A percentile compares a stretch with the other conserved stretches of the same genome.
Evolutionary conservation across 768 basidiomycete species (phyloP).

Genomic region (Mycena albidolilacea): DNA sequence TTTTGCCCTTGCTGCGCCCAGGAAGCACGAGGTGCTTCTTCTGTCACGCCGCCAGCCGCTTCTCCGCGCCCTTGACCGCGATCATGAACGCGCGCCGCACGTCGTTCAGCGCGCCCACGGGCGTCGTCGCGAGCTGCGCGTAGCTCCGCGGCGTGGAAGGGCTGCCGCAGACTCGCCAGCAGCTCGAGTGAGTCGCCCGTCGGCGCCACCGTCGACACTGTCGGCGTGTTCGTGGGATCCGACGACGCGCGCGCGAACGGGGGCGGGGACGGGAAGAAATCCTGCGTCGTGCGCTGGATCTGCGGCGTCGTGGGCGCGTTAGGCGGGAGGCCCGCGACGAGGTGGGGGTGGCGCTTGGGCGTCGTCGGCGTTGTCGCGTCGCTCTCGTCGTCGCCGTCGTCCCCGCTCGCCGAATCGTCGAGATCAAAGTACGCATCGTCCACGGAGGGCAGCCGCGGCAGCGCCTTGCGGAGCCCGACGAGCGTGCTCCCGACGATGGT

Average conservation of each 20-base stretch:
- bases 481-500: constrained; percentile 49
- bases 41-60: constrained; percentile 74
- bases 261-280: constrained; percentile 18
- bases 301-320: constrained; percentile 37
- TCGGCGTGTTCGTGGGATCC: constrained; percentile 30
- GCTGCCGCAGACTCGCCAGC: constrained; percentile 65
- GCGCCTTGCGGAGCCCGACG: constrained; percentile 57
- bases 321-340: constrained; percentile 30
- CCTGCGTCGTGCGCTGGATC: constrained; percentile 27
- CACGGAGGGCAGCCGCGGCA: constrained; percentile 72
- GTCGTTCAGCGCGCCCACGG: constrained; percentile 68
- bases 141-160: constrained; percentile 77
- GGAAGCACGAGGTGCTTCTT: constrained; percentile 66
- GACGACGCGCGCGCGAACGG: constrained; percentile 20
- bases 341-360: not conserved
- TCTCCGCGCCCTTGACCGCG: constrained; percentile 66
- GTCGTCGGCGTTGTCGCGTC: constrained; percentile 31
- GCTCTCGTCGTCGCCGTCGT: not conserved
- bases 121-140: constrained; percentile 64
- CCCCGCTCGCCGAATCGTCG: constrained; percentile 35
- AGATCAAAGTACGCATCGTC: constrained; percentile 64
- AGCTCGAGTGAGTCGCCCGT: constrained; percentile 48
- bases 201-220: constrained; percentile 33
- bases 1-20: constrained; percentile 16
- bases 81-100: constrained; percentile 71